phyloP scores from a whole-genome alignment of 2,329 filamentous ascomycete species.

The Ramularia endophylla region DNA sequence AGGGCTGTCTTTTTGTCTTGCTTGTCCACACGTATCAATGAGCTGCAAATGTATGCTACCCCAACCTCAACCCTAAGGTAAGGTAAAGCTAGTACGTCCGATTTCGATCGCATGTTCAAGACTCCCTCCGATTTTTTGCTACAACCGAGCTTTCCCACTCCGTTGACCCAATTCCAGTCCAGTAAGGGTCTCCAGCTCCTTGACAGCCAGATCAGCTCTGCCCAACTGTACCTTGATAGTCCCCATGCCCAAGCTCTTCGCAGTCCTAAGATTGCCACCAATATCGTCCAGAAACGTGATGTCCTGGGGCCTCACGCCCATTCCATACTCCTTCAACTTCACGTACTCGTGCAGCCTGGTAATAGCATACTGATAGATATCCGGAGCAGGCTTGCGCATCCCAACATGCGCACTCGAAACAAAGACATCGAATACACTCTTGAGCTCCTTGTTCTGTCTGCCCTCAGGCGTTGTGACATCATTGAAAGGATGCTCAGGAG shows the following conservation, averaged over 20 bases:
- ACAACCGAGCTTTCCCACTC: too few species aligned
- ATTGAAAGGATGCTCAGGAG: constrained; percentile 63
- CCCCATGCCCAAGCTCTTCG: constrained; percentile 64
- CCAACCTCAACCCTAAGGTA: too few species aligned
- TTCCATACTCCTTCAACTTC: constrained; percentile 48
- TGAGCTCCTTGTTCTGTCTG: constrained; percentile 46
- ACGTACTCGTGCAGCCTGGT: constrained; percentile 59
- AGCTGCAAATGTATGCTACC: too few species aligned
- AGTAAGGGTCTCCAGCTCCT: constrained; percentile 68
- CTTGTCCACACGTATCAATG: too few species aligned
- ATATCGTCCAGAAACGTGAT: constrained; percentile 91
- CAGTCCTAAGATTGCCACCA: constrained; percentile 83
- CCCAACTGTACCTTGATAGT: constrained; percentile 84
- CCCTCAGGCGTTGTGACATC: constrained; percentile 38
- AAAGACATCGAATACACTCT: constrained; percentile 74
- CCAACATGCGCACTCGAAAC: constrained; percentile 82
- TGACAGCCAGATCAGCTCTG: constrained; percentile 71
- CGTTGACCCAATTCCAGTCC: constrained; percentile 55
- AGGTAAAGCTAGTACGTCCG: too few species aligned
- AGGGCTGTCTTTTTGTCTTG: too few species aligned
- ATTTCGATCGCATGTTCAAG: too few species aligned
- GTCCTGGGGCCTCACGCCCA: constrained; percentile 56
- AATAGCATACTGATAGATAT: constrained; percentile 72
- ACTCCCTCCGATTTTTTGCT: too few species aligned
- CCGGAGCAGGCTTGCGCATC: constrained; percentile 76